These are phyloP conservation scores for Phaeolepiota aurea DNA, from an alignment of 768 basidiomycete genomes.

Conservation along the genomic window DNA sequence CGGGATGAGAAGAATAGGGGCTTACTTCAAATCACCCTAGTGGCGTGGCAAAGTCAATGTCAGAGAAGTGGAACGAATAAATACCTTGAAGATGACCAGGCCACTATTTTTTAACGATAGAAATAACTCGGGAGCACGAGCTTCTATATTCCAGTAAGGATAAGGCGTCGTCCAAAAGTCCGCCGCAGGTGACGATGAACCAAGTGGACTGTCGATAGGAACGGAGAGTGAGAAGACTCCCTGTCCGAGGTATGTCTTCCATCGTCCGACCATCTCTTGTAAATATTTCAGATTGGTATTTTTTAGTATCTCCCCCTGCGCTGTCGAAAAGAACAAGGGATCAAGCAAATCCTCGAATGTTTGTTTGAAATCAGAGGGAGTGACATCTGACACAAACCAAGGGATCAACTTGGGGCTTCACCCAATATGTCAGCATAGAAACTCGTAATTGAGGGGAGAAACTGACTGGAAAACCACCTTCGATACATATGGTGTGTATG, in stretches of 20 bases:
- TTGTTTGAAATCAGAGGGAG: constrained; percentile 71
- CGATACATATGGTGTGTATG: constrained; percentile 75
- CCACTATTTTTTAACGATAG: constrained; percentile 41
- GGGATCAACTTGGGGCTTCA: constrained; percentile 88
- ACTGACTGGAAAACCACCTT: constrained; percentile 87
- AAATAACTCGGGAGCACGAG: constrained; percentile 43
- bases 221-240: constrained; percentile 73
- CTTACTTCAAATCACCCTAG: constrained; percentile 87
- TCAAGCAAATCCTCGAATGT: constrained; percentile 53
- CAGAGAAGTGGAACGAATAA: no score
- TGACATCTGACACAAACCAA: constrained; percentile 97
- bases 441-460: neutral
- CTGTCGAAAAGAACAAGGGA: constrained; percentile 48
- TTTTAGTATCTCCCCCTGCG: constrained; percentile 13
- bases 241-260: constrained; percentile 60
- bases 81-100: constrained; percentile 81
- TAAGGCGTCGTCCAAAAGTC: constrained; percentile 70
- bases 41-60: neutral
- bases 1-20: no score
- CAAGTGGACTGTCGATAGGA: constrained; percentile 47
- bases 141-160: constrained; percentile 71
- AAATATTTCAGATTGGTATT: constrained; percentile 31
- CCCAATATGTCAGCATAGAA: no score
- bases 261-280: constrained; percentile 54
- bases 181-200: constrained; percentile 25